A percentile compares a stretch with the other conserved stretches of the same genome.
phyloP scores from a whole-genome alignment of 257 asterid genomes.

The Scutellaria minor region DNA sequence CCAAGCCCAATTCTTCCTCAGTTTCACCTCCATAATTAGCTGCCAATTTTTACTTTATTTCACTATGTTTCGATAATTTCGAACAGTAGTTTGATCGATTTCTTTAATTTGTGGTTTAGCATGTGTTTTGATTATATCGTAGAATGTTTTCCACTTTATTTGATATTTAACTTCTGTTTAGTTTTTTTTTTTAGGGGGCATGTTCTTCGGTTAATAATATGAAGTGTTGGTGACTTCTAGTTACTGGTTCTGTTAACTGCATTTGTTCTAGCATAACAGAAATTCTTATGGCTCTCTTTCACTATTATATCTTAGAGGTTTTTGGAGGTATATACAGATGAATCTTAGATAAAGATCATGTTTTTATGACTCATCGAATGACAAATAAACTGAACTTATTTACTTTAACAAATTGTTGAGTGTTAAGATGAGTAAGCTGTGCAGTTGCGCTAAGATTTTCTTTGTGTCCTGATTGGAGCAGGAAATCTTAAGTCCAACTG shows the following conservation, averaged over 20 bases:
- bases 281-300: background rate
- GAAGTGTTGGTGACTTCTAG: too few relatives aligned
- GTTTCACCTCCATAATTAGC: slow-evolving; percentile 23
- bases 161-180: background rate
- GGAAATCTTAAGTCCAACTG: slow-evolving; percentile 25
- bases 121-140: background rate
- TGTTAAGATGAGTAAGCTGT: background rate
- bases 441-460: slow-evolving; percentile 15
- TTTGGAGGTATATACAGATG: slow-evolving; percentile 11
- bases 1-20: slow-evolving; percentile 47
- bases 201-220: too few relatives aligned
- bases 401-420: background rate
- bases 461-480: background rate
- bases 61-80: background rate
- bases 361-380: background rate
- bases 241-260: background rate
- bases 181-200: too few relatives aligned
- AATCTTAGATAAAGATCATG: background rate
- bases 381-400: background rate
- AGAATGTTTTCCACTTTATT: slow-evolving; percentile 4
- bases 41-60: background rate
- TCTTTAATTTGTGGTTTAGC: background rate
- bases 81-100: background rate
- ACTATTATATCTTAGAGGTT: background rate
- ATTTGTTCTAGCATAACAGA: background rate